These are phyloP conservation scores for Rhexocercosporidium sp. DNA, from an alignment of 2,329 filamentous ascomycete species.

Conservation along the genomic window DNA sequence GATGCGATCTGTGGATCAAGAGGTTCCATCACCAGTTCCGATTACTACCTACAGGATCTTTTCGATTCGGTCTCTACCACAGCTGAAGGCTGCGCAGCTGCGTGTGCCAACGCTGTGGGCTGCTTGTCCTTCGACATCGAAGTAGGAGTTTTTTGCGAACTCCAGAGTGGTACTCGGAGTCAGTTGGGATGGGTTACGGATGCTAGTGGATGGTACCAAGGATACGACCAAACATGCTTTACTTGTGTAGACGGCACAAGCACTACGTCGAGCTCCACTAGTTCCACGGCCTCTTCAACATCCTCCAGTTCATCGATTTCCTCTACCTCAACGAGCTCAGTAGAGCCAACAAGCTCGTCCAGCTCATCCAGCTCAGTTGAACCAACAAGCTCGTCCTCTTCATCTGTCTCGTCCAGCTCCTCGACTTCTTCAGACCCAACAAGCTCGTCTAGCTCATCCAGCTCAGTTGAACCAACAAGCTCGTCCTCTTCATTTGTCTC, in stretches of 20 bases:
- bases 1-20: neutral
- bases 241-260: neutral
- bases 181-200: neutral
- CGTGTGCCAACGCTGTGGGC: neutral
- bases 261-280: neutral
- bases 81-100: neutral
- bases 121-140: slow-evolving; percentile 6
- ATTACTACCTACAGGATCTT: neutral
- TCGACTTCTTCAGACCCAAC: neutral
- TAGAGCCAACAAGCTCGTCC: neutral
- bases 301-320: neutral
- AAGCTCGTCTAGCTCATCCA: neutral
- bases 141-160: neutral
- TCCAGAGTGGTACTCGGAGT: neutral
- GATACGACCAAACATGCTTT: slow-evolving; percentile 2
- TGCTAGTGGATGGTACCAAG: neutral
- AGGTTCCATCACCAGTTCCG: neutral
- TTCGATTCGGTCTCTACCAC: neutral
- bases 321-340: neutral
- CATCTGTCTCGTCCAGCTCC: neutral
- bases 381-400: neutral
- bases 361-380: neutral
- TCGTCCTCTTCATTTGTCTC: neutral
- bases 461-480: neutral
- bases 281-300: neutral